A percentile compares a stretch with the other conserved stretches of the same genome.
These are phyloP conservation scores for Trypanosoma lewisi DNA, from an alignment of 208 protist species.

Conservation along the genomic window DNA sequence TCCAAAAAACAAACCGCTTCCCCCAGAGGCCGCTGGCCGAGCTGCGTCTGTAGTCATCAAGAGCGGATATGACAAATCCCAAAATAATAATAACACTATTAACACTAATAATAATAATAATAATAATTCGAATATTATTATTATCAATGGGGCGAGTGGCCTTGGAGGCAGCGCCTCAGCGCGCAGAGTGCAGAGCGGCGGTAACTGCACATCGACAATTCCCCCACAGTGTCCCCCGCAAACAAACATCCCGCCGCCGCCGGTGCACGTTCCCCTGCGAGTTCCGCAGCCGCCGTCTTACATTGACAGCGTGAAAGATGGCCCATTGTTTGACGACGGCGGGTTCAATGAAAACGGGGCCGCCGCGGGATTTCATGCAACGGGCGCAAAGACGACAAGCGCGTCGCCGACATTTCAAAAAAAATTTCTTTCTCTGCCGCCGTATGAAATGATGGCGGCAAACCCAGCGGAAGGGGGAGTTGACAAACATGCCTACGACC, in stretches of 20 bases:
- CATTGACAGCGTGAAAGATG: neutral
- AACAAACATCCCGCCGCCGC: neutral
- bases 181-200: neutral
- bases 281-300: constrained; percentile 9
- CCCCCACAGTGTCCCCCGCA: neutral
- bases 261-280: too few species aligned
- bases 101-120: too few species aligned
- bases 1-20: constrained; percentile 27
- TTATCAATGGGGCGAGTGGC: too few species aligned
- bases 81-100: too few species aligned
- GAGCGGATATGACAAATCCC: neutral
- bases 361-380: neutral
- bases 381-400: too few species aligned
- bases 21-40: constrained; percentile 18
- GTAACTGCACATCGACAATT: neutral
- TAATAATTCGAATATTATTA: too few species aligned
- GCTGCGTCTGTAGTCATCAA: neutral
- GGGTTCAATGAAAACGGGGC: neutral
- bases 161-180: neutral
- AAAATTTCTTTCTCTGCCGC: neutral
- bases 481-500: neutral
- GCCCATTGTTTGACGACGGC: neutral
- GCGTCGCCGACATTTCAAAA: too few species aligned
- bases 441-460: neutral
- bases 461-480: neutral